phyloP scores from a whole-genome alignment of 2,329 filamentous ascomycete genomes.

The Hortaea werneckii region DNA sequence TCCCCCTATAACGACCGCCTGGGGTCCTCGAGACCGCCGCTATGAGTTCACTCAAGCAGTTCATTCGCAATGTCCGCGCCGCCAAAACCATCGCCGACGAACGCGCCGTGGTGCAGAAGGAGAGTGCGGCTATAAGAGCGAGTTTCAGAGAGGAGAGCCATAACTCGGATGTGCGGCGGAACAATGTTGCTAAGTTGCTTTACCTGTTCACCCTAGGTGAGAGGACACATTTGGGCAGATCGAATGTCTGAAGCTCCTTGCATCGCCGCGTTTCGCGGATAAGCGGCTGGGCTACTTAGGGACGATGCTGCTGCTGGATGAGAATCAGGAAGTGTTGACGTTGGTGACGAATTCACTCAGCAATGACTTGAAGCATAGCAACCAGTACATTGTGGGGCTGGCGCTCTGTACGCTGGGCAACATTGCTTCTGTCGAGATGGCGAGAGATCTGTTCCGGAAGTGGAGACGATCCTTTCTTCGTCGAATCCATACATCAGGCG shows the following conservation, averaged over 20 bases:
- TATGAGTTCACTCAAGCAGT: conserved; percentile 57
- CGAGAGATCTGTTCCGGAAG: conserved; percentile 90
- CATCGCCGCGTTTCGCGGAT: conserved; percentile 93
- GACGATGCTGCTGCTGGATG: conserved; percentile 89
- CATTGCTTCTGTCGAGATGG: conserved; percentile 97
- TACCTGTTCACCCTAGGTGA: conserved; percentile 98
- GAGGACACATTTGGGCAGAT: conserved; percentile 98
- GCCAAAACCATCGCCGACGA: conserved; percentile 99
- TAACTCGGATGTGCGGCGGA: conserved; percentile 82
- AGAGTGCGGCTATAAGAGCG: conserved; percentile 92
- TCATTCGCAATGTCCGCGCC: conserved; percentile 97
- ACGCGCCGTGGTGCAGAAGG: conserved; percentile 95
- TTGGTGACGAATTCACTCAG: conserved; percentile 96
- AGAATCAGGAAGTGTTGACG: conserved; percentile 96
- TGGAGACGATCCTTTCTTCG: conserved; percentile 83
- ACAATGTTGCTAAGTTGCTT: conserved; percentile 96
- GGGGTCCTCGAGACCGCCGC: conserved; percentile 4
- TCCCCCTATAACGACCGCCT: conserved; percentile 12
- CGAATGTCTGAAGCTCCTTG: conserved; percentile 94
- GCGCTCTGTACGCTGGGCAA: conserved; percentile 94
- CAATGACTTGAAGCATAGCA: conserved; percentile 86
- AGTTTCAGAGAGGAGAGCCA: conserved; percentile 96
- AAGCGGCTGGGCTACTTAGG: conserved; percentile 92
- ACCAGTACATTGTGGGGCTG: conserved; percentile 96
- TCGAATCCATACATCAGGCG: conserved; percentile 96